Evolutionary conservation across 345 rosid species (phyloP).

Genomic region (Gossypium ekmanianum): DNA sequence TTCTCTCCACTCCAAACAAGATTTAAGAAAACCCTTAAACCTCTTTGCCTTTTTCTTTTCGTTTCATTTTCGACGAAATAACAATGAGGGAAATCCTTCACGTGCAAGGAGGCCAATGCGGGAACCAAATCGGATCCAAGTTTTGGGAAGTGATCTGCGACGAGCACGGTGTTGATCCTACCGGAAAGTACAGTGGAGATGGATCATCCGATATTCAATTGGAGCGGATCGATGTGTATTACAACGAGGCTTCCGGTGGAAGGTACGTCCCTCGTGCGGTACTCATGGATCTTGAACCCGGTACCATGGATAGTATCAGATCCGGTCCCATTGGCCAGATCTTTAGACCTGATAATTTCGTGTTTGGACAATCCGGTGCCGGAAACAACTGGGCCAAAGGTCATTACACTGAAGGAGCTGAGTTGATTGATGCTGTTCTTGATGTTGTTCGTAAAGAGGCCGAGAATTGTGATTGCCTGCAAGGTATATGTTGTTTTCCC

Average conservation of each 20-base stretch:
- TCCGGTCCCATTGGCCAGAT: constrained; percentile 45
- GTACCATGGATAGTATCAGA: constrained; percentile 97
- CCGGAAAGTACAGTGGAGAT: constrained; percentile 70
- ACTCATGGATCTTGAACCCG: constrained; percentile 98
- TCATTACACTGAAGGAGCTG: constrained; percentile 85
- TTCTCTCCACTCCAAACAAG: background rate
- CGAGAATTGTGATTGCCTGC: constrained; percentile 97
- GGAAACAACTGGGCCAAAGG: constrained; percentile 27
- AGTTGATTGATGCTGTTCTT: constrained; percentile 87
- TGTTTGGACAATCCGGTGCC: constrained; percentile 25
- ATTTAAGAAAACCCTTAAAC: background rate
- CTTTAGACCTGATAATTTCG: constrained; percentile 21
- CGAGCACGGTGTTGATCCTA: constrained; percentile 88
- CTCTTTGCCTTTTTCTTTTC: background rate
- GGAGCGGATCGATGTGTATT: constrained; percentile 90
- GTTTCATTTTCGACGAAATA: background rate
- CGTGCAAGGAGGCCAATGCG: constrained; percentile 96
- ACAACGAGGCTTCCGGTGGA: constrained; percentile 91
- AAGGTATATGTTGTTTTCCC: constrained; percentile 45
- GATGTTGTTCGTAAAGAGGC: constrained; percentile 97
- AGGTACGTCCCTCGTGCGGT: constrained; percentile 93
- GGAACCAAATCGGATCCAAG: constrained; percentile 97
- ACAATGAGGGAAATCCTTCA: constrained; percentile 94
- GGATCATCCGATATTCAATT: constrained; percentile 59
- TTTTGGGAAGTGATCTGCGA: constrained; percentile 98